A percentile compares a stretch with the other conserved stretches of the same genome.
phyloP scores from a whole-genome alignment of 495 filamentous ascomycete genomes.

The Penicillium tannophilum region DNA sequence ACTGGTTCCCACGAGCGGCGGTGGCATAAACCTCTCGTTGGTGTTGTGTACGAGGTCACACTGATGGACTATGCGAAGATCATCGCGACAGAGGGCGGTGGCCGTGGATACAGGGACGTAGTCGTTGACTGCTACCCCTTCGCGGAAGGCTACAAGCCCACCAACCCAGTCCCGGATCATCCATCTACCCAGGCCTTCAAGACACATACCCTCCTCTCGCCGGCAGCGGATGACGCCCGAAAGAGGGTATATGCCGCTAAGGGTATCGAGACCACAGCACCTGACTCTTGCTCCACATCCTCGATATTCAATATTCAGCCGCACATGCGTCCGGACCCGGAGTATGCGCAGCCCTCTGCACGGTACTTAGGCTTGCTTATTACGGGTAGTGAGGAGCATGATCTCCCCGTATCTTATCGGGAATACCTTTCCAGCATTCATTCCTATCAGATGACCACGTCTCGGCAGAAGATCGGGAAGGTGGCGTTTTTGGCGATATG shows the following conservation, averaged over 20 bases:
- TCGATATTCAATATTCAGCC: conserved; percentile 15
- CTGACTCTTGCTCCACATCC: conserved; percentile 5
- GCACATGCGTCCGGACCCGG: conserved; percentile 58
- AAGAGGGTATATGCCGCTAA: conserved; percentile 7
- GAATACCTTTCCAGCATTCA: conserved; percentile 65
- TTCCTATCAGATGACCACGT: conserved; percentile 68
- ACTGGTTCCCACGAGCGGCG: conserved; percentile 43
- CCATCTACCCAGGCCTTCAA: conserved; percentile 48
- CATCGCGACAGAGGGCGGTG: conserved; percentile 87
- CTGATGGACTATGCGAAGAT: conserved; percentile 78
- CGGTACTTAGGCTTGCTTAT: conserved; percentile 80
- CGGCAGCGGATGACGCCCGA: conserved; percentile 27
- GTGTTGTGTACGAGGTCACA: conserved; percentile 94
- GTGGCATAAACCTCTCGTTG: conserved; percentile 81
- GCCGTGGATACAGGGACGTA: conserved; percentile 79
- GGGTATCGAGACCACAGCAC: not conserved
- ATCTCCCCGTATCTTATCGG: conserved; percentile 73
- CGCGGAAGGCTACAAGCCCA: conserved; percentile 41
- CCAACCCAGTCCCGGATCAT: conserved; percentile 40
- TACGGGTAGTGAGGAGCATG: conserved; percentile 75
- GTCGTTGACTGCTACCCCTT: conserved; percentile 74
- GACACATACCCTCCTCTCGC: conserved; percentile 64
- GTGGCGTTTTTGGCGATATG: conserved; percentile 61
- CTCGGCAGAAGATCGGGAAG: conserved; percentile 65
- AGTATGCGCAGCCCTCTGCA: conserved; percentile 77